Percentiles rank a stretch among this genome's conserved stretches.
Conservation (phyloP, 371 early-diverging fungal species). For the Encephalitozoon hellem region DNA sequence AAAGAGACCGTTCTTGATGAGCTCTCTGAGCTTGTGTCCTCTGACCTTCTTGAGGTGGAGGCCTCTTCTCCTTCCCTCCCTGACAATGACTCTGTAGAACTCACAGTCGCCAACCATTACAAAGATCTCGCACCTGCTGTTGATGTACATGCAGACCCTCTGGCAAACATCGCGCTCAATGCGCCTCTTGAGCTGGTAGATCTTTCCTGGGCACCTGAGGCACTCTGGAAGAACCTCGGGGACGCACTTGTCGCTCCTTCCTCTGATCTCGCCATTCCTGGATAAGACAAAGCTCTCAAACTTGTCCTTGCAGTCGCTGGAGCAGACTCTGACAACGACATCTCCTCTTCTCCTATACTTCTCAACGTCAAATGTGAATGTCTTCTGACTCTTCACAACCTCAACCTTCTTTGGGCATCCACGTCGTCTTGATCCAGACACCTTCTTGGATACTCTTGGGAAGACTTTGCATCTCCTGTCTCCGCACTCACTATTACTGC, state of each 20-base stretch:
- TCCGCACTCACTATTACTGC: not conserved
- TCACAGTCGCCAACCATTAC: not conserved
- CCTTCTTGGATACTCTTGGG: not conserved
- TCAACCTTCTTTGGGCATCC: not conserved
- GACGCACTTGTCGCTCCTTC: not conserved
- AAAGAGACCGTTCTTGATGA: not conserved
- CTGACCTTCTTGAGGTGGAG: not conserved
- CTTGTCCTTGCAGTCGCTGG: not conserved
- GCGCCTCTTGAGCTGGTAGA: not conserved
- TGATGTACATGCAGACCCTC: constrained; percentile 4
- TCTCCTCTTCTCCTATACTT: not conserved
- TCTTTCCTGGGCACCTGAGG: not conserved
- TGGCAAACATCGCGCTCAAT: not conserved
- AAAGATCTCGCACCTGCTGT: constrained; percentile 3
- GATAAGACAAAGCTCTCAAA: not conserved
- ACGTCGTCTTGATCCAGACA: not conserved
- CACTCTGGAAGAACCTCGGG: not conserved
- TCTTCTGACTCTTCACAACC: not conserved
- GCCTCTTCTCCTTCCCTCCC: not conserved
- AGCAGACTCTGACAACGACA: not conserved
- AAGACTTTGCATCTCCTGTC: not conserved
- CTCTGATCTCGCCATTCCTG: not conserved
- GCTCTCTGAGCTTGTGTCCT: not conserved
- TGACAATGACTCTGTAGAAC: not conserved
- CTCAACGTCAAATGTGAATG: not conserved